Percentiles rank a stretch among this genome's conserved stretches.
Evolutionary conservation across 2,329 filamentous ascomycete genomes (phyloP).

Genomic region (Botryotinia convoluta): DNA sequence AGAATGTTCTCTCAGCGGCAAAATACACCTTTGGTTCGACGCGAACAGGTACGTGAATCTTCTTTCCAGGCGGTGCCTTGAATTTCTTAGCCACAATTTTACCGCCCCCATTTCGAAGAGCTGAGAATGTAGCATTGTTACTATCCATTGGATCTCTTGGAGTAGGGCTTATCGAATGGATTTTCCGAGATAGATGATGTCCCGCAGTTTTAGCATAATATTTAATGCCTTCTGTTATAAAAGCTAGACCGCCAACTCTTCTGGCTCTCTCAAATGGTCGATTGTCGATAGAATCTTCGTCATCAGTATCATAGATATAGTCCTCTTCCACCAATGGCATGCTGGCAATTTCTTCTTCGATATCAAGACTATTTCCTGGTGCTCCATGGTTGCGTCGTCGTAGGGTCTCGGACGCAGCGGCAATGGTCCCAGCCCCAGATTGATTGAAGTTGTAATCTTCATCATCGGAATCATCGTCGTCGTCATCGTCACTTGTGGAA

Average conservation of each 20-base stretch:
- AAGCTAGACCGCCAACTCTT: conserved; percentile 72
- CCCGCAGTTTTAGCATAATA: conserved; percentile 32
- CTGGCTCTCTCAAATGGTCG: conserved; percentile 76
- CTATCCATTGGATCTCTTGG: conserved; percentile 24
- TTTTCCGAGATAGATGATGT: conserved; percentile 21
- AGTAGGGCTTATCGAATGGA: conserved; percentile 25
- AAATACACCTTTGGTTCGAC: conserved; percentile 99
- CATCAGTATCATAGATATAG: conserved; percentile 88
- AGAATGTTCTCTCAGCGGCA: conserved; percentile 90
- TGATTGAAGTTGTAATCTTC: conserved; percentile 36
- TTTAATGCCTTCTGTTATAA: conserved; percentile 60
- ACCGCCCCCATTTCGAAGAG: conserved; percentile 52
- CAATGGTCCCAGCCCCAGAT: neutral
- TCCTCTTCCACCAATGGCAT: conserved; percentile 58
- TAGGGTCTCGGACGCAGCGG: conserved; percentile 25
- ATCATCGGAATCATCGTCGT: conserved; percentile 68
- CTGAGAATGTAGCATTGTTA: conserved; percentile 53
- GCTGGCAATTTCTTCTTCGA: conserved; percentile 78
- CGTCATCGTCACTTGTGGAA: conserved; percentile 74
- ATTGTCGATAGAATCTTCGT: conserved; percentile 74
- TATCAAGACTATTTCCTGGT: conserved; percentile 55
- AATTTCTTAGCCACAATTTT: conserved; percentile 58
- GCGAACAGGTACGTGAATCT: conserved; percentile 91
- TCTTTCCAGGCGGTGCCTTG: conserved; percentile 77
- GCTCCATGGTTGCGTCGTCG: conserved; percentile 30